phyloP scores from a whole-genome alignment of 2,329 filamentous ascomycete genomes.

The Penicillium sp. region DNA sequence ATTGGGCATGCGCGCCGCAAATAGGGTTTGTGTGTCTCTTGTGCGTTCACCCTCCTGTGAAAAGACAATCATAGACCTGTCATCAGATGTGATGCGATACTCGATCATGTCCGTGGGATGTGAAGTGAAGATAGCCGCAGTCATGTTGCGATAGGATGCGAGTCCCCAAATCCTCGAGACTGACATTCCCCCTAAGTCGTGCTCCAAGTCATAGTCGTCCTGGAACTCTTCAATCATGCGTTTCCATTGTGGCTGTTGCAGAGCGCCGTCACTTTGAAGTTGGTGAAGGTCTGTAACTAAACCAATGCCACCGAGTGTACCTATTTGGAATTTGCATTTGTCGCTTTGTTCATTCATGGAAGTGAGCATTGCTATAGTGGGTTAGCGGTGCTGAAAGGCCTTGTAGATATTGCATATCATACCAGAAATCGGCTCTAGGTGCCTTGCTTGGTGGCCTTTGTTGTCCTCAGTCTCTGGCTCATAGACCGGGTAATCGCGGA shows the following conservation, averaged over 20 bases:
- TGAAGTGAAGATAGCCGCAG: constrained; percentile 50
- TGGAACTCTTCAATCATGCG: constrained; percentile 31
- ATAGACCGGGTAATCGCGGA: constrained; percentile 23
- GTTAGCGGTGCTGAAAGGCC: constrained; percentile 12
- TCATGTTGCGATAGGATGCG: constrained; percentile 47
- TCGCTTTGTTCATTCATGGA: constrained; percentile 11
- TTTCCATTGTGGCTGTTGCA: constrained; percentile 27
- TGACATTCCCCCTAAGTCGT: constrained; percentile 50
- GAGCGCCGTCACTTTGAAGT: neutral
- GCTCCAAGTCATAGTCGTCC: constrained; percentile 49
- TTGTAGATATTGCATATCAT: neutral
- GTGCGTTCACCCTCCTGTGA: constrained; percentile 16
- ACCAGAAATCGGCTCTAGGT: constrained; percentile 39
- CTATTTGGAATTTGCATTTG: constrained; percentile 28
- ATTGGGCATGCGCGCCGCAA: constrained; percentile 13
- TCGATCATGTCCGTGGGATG: constrained; percentile 59
- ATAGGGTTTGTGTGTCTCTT: constrained; percentile 10
- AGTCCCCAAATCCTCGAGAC: constrained; percentile 56
- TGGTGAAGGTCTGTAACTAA: constrained; percentile 15
- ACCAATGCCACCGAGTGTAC: constrained; percentile 29
- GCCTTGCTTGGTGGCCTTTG: constrained; percentile 10
- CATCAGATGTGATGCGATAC: constrained; percentile 50
- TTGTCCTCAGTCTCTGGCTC: constrained; percentile 10
- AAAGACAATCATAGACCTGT: constrained; percentile 43
- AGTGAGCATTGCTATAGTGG: constrained; percentile 25